These are phyloP conservation scores for Neckera pumila DNA, from an alignment of 225 moss, liverwort and hornwort genomes.

Conservation along the genomic window DNA sequence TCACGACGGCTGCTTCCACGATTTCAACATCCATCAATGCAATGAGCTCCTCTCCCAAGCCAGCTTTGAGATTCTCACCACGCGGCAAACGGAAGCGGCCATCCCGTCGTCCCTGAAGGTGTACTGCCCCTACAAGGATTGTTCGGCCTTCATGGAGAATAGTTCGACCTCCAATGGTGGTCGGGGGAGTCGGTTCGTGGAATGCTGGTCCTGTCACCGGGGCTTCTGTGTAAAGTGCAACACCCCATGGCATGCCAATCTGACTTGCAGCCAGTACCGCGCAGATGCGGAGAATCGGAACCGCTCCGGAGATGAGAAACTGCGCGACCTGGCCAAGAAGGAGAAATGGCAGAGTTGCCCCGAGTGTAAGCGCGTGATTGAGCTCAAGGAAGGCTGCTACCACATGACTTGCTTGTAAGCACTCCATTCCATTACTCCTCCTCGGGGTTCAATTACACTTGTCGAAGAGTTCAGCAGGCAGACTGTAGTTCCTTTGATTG, in stretches of 20 bases:
- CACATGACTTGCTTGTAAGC: constrained; percentile 83
- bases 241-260: constrained; percentile 24
- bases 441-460: neutral
- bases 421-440: neutral
- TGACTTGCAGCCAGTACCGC: constrained; percentile 14
- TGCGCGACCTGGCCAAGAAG: constrained; percentile 9
- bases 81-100: constrained; percentile 29
- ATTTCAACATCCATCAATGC: constrained; percentile 9
- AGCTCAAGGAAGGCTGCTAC: constrained; percentile 63
- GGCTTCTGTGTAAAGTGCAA: constrained; percentile 30
- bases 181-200: neutral
- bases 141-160: constrained; percentile 31
- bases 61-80: constrained; percentile 14
- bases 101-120: constrained; percentile 12
- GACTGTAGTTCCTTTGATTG: neutral
- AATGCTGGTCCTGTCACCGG: constrained; percentile 17
- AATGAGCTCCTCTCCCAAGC: neutral
- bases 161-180: neutral
- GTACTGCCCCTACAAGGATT: constrained; percentile 28
- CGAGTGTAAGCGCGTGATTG: constrained; percentile 52
- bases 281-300: neutral
- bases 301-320: constrained; percentile 11
- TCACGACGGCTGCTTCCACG: neutral
- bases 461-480: neutral
- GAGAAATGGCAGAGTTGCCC: constrained; percentile 36